Conservation (phyloP, 495 filamentous ascomycete species). For the Xylaria palmicola region DNA sequence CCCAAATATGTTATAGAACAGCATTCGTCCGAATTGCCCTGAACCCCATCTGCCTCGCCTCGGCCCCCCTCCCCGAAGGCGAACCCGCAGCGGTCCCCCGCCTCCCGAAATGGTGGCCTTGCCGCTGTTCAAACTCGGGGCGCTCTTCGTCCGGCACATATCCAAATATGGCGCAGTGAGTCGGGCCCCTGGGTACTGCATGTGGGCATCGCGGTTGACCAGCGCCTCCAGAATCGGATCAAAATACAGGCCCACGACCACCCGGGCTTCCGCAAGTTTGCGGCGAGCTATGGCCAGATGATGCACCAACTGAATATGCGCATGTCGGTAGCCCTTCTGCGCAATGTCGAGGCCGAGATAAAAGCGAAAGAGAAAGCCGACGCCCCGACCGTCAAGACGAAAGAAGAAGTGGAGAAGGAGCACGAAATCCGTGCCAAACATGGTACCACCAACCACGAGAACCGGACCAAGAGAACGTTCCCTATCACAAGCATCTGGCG, state of each 20-base stretch:
- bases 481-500: conserved; percentile 48
- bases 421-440: conserved; percentile 49
- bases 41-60: neutral
- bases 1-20: neutral
- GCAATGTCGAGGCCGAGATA: conserved; percentile 66
- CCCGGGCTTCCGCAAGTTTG: conserved; percentile 80
- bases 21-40: neutral
- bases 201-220: conserved; percentile 12
- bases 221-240: conserved; percentile 73
- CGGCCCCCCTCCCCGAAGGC: neutral
- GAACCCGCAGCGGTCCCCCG: neutral
- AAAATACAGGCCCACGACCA: conserved; percentile 94
- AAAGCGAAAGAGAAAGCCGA: conserved; percentile 64
- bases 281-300: conserved; percentile 63
- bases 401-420: conserved; percentile 66
- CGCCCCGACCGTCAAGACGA: conserved; percentile 75
- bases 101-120: conserved; percentile 49
- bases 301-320: conserved; percentile 96
- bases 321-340: conserved; percentile 77
- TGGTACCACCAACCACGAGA: conserved; percentile 37
- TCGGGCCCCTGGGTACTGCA: neutral
- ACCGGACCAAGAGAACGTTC: conserved; percentile 31
- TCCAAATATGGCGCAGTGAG: conserved; percentile 62
- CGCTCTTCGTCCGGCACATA: conserved; percentile 52
- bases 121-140: conserved; percentile 47